These are phyloP conservation scores for Zygoascus biomembranicola DNA, from an alignment of 805 yeast genomes.

Conservation along the genomic window DNA sequence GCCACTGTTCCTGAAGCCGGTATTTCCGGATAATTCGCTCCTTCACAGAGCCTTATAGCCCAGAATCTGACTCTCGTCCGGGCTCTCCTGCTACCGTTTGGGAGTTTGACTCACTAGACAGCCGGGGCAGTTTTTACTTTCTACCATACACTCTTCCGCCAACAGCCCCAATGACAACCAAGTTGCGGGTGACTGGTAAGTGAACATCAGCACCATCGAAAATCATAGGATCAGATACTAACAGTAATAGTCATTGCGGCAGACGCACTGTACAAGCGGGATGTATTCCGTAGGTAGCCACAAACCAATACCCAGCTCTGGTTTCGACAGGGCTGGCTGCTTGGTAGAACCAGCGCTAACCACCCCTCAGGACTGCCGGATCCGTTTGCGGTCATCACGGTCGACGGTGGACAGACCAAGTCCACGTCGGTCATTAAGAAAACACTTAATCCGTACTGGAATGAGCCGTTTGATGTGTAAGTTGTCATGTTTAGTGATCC, in stretches of 20 bases:
- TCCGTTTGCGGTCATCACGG: slow-evolving; percentile 94
- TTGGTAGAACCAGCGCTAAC: neutral
- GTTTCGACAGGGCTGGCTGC: neutral
- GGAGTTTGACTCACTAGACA: neutral
- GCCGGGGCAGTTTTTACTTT: neutral
- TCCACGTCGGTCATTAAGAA: slow-evolving; percentile 90
- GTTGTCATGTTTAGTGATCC: neutral
- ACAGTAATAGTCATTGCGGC: slow-evolving; percentile 65
- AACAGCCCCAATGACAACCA: slow-evolving; percentile 5
- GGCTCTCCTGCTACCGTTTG: neutral
- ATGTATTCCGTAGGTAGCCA: slow-evolving; percentile 44
- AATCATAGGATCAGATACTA: neutral
- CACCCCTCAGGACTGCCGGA: slow-evolving; percentile 75
- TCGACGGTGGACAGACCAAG: slow-evolving; percentile 95
- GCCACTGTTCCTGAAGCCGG: too few relatives aligned
- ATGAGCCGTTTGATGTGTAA: slow-evolving; percentile 70
- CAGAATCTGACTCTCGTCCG: too few relatives aligned
- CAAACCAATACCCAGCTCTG: neutral
- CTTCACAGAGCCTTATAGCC: too few relatives aligned
- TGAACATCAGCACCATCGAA: neutral
- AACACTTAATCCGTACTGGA: slow-evolving; percentile 97
- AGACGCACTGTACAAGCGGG: slow-evolving; percentile 90
- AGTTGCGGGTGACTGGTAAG: slow-evolving; percentile 18
- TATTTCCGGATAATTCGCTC: too few relatives aligned
- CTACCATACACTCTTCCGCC: neutral